Base-by-base conservation (phyloP, 805 yeast species). In the Candida takata region DNA sequence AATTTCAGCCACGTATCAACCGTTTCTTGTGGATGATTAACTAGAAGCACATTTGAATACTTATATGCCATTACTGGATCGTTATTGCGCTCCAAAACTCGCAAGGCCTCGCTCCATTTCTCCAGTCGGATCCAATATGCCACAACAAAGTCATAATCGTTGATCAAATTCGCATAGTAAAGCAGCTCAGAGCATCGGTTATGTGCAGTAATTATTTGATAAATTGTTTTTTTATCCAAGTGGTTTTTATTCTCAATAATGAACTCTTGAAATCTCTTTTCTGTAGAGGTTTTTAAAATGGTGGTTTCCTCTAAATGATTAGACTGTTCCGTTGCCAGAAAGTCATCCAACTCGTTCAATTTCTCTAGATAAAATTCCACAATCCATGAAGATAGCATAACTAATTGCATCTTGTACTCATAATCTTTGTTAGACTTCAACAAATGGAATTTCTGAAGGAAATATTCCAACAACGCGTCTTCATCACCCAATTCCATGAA, bases 1-100 rank as follows among this genome's bases (percentile, higher is more conserved):
- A 79, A 54, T 34, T 77, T 69, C 50, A 84, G 70, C 97, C 97
- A 92, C 0, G 84, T 67, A 34, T 79, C 81, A 2, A 84, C 75
- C 0, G 95, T 85, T 10, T 67, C 70, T 20, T 62, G 64, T 0
- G 98, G 88, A 11, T 71, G 60, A 47, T 84, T 83, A 3, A 77
- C 64, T 34, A 92, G 55, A 26, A 92, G 56, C 0, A 78, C 78
- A 0, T 81, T 77, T 1, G 97, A 69, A 41, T 78, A 77, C 42
- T 72, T 71, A 59, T 86, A 84, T 5, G 83, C 70, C 8, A 74
- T 52, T 0, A 60, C 52, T 0, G 68, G 61, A 27, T 70, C 69
- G 27, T 69, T 67, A 36, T 69, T 69, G 29, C 72, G 65, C 26
- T 66, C 61, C n/a, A 75, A 48, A 0, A 77, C 70, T 35, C 72